Base-by-base conservation (phyloP, 148 eudicot species). In the Rhododendron mucronatum region DNA sequence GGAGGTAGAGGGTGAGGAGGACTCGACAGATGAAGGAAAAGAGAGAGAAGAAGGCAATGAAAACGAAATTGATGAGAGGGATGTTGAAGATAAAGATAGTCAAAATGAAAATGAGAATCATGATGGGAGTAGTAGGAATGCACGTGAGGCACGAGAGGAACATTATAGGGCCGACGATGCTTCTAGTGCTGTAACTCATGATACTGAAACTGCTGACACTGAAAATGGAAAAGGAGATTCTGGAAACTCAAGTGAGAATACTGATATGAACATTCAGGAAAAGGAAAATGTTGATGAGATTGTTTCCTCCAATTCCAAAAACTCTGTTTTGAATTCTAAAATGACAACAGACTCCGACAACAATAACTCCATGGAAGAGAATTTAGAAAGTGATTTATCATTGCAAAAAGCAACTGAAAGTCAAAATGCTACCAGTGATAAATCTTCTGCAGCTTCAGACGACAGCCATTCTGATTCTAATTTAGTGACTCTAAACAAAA, bases 101-200 rank as follows among this genome's bases (percentile, higher is more conserved):
- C 89, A 84, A 61, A 81, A 37, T 61, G 93, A 92, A 41, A 80
- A 75, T 11, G 93, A 89, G 69, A 85, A 90, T 86, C 90, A 78
- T 84, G 96, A 89, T 82, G 90, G 83, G 73, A 91, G 77, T 11
- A 85, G 81, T 74, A 84, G 81, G 80, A 89, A 87, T 82, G 86
- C 90, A 26, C 97, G 89, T 57, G 97, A 93, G 88, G 97, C 98
- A 55, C 93, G 94, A 80, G 99, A 94, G 82, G 94, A 92, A 88
- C 91, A 92, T n/a, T 95, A 97, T 82, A 93, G 91, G 89, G 99
- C 95, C 1, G 99, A 97, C 88, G 98, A 97, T 91, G 99, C 98
- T 86, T 97, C 99, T 71, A 97, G 99, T 90, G 99, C 97, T 85
- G 99, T 97, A 88, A 92, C 95, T 77, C 96, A 93, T 81, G 91